Evolutionary conservation across 441 rosid species (phyloP).

Genomic region (Gossypium laxum): DNA sequence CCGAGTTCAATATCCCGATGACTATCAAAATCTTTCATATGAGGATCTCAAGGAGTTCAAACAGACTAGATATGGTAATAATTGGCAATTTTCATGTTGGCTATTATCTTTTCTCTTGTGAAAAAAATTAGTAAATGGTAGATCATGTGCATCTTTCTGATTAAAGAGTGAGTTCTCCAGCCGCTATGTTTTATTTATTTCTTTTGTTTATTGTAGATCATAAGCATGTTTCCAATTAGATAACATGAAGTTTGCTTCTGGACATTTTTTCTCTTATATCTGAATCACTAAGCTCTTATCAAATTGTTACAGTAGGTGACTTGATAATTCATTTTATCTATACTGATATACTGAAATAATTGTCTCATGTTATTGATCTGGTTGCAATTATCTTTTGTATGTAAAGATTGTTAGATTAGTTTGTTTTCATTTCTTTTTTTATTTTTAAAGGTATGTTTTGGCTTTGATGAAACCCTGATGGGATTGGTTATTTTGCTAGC

Average conservation of each 20-base stretch:
- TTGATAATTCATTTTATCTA: not conserved
- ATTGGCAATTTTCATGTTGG: not conserved
- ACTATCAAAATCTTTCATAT: constrained; percentile 72
- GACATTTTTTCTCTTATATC: not conserved
- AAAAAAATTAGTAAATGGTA: not conserved
- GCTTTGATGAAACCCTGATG: constrained; percentile 25
- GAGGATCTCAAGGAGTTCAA: constrained; percentile 98
- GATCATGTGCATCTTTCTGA: not conserved
- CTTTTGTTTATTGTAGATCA: not conserved
- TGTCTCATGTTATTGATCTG: constrained; percentile 5
- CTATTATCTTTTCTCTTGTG: not conserved
- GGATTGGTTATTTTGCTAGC: constrained; percentile 48
- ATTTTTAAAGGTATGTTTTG: not conserved
- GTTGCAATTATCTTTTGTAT: constrained; percentile 16
- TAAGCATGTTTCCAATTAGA: not conserved
- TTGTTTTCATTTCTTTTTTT: constrained; percentile 4
- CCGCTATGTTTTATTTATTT: not conserved
- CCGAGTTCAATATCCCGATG: constrained; percentile 86
- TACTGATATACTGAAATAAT: not conserved
- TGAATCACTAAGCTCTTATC: not conserved
- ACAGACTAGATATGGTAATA: constrained; percentile 94
- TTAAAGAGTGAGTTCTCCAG: not conserved
- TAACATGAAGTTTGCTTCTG: not conserved
- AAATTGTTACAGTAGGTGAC: not conserved
- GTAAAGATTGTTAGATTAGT: constrained; percentile 14